Conservation (phyloP, 1,284 basidiomycete species). For the Waitea zeae region DNA sequence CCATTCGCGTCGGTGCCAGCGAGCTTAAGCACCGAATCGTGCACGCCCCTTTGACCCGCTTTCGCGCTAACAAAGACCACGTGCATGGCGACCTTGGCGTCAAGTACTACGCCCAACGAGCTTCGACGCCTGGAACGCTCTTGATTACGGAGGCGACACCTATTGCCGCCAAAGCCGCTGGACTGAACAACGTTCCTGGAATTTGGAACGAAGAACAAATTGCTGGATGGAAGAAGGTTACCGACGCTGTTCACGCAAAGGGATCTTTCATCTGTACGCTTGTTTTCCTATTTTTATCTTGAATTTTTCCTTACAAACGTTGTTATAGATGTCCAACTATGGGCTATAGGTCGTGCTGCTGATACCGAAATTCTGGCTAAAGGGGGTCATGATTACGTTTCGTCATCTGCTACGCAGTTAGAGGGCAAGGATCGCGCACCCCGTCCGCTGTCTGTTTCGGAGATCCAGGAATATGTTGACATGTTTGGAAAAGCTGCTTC, state of each 20-base stretch:
- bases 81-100: constrained; percentile 6
- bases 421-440: too few relatives aligned
- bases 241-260: constrained; percentile 9
- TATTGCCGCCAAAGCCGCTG: constrained; percentile 10
- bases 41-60: constrained; percentile 16
- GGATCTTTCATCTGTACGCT: constrained; percentile 1
- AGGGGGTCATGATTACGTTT: background rate
- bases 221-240: constrained; percentile 14
- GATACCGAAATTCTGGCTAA: too few relatives aligned
- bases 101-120: constrained; percentile 15
- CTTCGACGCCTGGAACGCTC: too few relatives aligned
- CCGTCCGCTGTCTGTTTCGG: constrained; percentile 11
- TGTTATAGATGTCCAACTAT: background rate
- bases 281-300: too few relatives aligned
- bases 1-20: constrained; percentile 22
- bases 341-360: background rate
- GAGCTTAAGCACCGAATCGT: constrained; percentile 19
- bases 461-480: constrained; percentile 13
- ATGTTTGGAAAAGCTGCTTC: constrained; percentile 10
- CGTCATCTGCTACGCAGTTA: too few relatives aligned
- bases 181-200: constrained; percentile 10
- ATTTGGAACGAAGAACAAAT: constrained; percentile 14
- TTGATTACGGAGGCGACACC: constrained; percentile 17
- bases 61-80: constrained; percentile 10
- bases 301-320: too few relatives aligned